A percentile compares a stretch with the other conserved stretches of the same genome.
Evolutionary conservation across 2,329 filamentous ascomycete species (phyloP).

Genomic region (Polytolypa hystricis): DNA sequence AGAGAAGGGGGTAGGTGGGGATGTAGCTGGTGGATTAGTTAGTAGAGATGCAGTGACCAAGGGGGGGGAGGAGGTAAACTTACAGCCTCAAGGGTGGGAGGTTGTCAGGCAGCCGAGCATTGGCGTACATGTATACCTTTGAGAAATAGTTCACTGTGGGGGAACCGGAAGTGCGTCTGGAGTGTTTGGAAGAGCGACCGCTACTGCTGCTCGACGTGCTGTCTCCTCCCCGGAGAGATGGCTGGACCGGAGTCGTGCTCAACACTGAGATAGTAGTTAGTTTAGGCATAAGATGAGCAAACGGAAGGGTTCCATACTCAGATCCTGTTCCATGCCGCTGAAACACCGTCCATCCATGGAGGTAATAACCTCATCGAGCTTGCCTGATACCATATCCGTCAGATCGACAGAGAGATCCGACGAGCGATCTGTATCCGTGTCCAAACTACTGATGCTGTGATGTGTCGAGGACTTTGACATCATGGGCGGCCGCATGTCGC

Average conservation of each 20-base stretch:
- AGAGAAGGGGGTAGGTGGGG: slow-evolving; percentile 64
- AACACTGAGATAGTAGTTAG: neutral
- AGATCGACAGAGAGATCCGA: slow-evolving; percentile 14
- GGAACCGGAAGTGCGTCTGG: slow-evolving; percentile 24
- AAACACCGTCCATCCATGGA: slow-evolving; percentile 56
- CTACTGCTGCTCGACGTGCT: slow-evolving; percentile 11
- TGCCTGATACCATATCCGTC: slow-evolving; percentile 50
- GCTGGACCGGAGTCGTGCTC: neutral
- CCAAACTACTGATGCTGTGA: slow-evolving; percentile 13
- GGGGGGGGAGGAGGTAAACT: slow-evolving; percentile 17
- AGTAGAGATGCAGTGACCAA: too few species aligned
- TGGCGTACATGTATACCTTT: slow-evolving; percentile 69
- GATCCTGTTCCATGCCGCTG: slow-evolving; percentile 32
- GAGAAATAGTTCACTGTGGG: slow-evolving; percentile 52
- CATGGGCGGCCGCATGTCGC: neutral
- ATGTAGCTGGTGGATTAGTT: slow-evolving; percentile 46
- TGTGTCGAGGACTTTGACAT: neutral
- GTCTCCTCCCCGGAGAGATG: slow-evolving; percentile 1
- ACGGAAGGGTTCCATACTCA: slow-evolving; percentile 13
- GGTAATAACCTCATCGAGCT: slow-evolving; percentile 59
- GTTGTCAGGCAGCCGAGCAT: slow-evolving; percentile 59
- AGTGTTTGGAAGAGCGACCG: slow-evolving; percentile 27
- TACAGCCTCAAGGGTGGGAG: slow-evolving; percentile 59
- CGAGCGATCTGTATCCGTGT: slow-evolving; percentile 20
- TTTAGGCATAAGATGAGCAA: slow-evolving; percentile 2